Evolutionary conservation across 108 stramenopile species (phyloP), one percentile per base, ranked within the genome.

Genomic region (Schizochytrium sp.): DNA sequence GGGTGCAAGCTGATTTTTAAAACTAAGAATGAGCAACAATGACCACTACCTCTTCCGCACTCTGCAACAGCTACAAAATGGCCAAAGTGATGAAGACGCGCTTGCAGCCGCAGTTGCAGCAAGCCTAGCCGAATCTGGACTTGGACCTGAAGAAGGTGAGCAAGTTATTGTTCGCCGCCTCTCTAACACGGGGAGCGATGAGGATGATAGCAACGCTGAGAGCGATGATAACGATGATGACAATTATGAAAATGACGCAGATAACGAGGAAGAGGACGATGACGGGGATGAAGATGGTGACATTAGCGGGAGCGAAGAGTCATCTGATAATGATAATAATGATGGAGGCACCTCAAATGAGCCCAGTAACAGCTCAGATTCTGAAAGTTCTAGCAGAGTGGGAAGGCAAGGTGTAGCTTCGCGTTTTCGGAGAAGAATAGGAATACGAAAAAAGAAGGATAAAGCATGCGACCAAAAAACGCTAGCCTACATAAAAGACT

Each of bases 41-140:
- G 59, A 69, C 8, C 10, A 44, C 64, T 69, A 69, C 64, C 64
- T 69, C 64, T 15, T 69, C 42, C 64, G 64, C 19, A 1, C 64
- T 38, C 64, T 69, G 64, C 64, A 44, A 12, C 42, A 69, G 64
- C 64, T 44, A 44, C 64, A 69, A 44, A 44, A 69, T 2, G 64
- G 64, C 64, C 64, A 69, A 38, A 69, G 64, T 44, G 64, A 69
- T 44, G 64, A 69, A 15, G 64, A 69, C 15, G 64, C 64, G 42
- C 44, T 69, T 38, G 64, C 64, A 13, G 64, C 64, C 10, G 64
- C 64, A 10, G 42, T 69, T 12, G 64, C 64, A 44, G 64, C 64
- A 15, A 69, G 64, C 3, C 64, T 69, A 8, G 64, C 64, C 2
- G 64, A 69, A 44, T 38, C 64, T 8, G 64, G 64, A 10, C 64